A percentile compares a stretch with the other conserved stretches of the same genome.
These are phyloP conservation scores for Asterionellopsis glacialis DNA, from an alignment of 108 stramenopile genomes.

Conservation along the genomic window DNA sequence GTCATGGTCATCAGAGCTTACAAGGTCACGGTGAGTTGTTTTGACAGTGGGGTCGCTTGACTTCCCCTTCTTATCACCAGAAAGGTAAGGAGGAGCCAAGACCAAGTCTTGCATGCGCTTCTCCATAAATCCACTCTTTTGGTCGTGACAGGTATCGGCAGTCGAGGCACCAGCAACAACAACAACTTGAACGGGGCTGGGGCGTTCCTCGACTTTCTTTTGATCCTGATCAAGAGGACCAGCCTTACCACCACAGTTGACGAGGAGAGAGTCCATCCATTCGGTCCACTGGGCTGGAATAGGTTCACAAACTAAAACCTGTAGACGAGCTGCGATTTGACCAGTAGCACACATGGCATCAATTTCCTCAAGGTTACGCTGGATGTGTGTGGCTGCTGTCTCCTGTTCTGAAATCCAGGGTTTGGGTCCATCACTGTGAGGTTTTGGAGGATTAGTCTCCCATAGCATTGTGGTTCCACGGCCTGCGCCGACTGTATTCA, in stretches of 20 bases:
- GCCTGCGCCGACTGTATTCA: slow-evolving; percentile 84
- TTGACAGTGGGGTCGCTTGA: slow-evolving; percentile 45
- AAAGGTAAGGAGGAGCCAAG: slow-evolving; percentile 66
- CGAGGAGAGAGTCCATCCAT: slow-evolving; percentile 79
- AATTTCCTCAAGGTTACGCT: slow-evolving; percentile 78
- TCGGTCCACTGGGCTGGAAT: slow-evolving; percentile 81
- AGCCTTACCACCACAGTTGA: slow-evolving; percentile 69
- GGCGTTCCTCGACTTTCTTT: slow-evolving; percentile 65
- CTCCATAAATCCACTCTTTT: slow-evolving; percentile 87
- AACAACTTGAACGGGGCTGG: slow-evolving; percentile 82
- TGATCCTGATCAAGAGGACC: slow-evolving; percentile 36
- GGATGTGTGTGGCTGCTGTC: slow-evolving; percentile 76
- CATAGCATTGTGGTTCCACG: slow-evolving; percentile 80
- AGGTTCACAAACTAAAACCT: slow-evolving; percentile 81
- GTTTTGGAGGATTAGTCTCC: slow-evolving; percentile 63
- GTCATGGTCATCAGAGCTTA: slow-evolving; percentile 83
- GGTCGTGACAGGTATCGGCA: slow-evolving; percentile 81
- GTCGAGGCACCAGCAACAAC: slow-evolving; percentile 71
- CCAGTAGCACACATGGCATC: slow-evolving; percentile 85
- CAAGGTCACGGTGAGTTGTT: slow-evolving; percentile 75
- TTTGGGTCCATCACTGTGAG: slow-evolving; percentile 48
- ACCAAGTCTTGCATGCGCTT: slow-evolving; percentile 77
- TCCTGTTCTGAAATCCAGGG: slow-evolving; percentile 86
- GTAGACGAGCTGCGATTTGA: slow-evolving; percentile 74
- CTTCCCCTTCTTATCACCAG: slow-evolving; percentile 33